These are phyloP conservation scores for Phlyctochytrium arcticum DNA, from an alignment of 192 early-diverging fungal genomes.

Conservation along the genomic window DNA sequence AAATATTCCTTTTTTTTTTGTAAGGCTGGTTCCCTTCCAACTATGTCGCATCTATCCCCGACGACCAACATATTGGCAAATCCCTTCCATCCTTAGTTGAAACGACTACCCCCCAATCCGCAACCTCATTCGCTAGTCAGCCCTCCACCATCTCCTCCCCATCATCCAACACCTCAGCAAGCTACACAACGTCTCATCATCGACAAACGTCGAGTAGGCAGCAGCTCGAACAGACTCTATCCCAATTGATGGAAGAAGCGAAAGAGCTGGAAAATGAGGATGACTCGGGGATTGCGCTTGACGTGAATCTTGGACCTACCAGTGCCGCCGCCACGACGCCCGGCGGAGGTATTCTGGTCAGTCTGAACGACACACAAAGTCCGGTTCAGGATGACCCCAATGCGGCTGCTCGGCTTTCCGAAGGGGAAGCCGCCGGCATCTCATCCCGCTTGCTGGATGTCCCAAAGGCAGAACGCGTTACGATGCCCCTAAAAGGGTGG, in stretches of 20 bases:
- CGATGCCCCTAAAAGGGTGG: background rate
- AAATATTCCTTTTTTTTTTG: background rate
- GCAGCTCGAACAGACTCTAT: slow-evolving; percentile 8
- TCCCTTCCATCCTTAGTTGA: too few relatives aligned
- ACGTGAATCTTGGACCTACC: background rate
- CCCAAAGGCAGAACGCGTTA: slow-evolving; percentile 3
- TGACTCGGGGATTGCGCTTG: background rate
- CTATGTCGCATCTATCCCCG: slow-evolving; percentile 34
- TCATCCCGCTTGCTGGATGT: background rate
- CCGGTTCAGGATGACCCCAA: background rate
- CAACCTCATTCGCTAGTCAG: background rate
- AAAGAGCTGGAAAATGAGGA: slow-evolving; percentile 13
- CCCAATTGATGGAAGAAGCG: slow-evolving; percentile 22
- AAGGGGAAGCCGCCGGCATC: background rate
- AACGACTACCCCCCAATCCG: background rate
- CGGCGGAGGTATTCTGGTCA: too few relatives aligned
- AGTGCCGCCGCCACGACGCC: background rate
- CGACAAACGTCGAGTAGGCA: background rate
- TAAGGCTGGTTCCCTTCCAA: slow-evolving; percentile 58
- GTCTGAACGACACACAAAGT: too few relatives aligned
- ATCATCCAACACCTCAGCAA: background rate
- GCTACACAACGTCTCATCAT: slow-evolving; percentile 6
- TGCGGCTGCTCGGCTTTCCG: background rate
- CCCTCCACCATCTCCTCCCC: background rate
- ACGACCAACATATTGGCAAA: background rate